Conservation (phyloP, 2,329 filamentous ascomycete species). For the Ascochyta rabiei region DNA sequence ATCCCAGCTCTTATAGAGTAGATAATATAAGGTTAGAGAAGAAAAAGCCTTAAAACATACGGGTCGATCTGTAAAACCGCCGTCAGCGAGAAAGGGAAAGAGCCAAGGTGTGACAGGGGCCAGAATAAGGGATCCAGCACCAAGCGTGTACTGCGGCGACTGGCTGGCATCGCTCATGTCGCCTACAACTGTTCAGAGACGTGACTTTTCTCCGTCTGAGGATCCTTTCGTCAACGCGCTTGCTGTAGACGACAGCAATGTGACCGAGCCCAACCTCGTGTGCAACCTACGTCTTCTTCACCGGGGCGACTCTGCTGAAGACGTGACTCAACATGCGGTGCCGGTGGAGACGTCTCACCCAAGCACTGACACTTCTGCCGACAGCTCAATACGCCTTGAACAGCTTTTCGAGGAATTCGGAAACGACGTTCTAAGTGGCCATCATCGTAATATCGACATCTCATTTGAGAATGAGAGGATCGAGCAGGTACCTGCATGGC, state of each 20-base stretch:
- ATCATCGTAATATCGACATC: not conserved
- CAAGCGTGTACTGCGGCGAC: not conserved
- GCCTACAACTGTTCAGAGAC: not conserved
- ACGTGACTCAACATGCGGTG: not conserved
- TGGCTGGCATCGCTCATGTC: conserved; percentile 7
- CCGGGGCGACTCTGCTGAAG: not conserved
- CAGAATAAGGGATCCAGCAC: not conserved
- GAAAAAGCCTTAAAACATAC: no score
- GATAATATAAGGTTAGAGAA: no score
- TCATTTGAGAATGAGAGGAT: not conserved
- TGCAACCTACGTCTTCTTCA: not conserved
- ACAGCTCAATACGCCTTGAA: conserved; percentile 1
- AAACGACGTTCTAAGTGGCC: conserved; percentile 1
- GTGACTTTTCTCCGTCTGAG: not conserved
- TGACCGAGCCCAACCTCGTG: not conserved
- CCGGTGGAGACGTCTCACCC: not conserved
- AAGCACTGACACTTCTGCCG: not conserved
- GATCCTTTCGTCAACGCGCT: not conserved
- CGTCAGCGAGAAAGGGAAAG: conserved; percentile 14
- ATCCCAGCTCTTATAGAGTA: no score
- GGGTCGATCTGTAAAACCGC: conserved; percentile 13
- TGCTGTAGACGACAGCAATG: not conserved
- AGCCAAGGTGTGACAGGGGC: conserved; percentile 6
- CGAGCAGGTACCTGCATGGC: conserved; percentile 16
- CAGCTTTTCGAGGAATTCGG: conserved; percentile 7